Evolutionary conservation across 768 basidiomycete species (phyloP).

Genomic region (Boletus sensibilis): DNA sequence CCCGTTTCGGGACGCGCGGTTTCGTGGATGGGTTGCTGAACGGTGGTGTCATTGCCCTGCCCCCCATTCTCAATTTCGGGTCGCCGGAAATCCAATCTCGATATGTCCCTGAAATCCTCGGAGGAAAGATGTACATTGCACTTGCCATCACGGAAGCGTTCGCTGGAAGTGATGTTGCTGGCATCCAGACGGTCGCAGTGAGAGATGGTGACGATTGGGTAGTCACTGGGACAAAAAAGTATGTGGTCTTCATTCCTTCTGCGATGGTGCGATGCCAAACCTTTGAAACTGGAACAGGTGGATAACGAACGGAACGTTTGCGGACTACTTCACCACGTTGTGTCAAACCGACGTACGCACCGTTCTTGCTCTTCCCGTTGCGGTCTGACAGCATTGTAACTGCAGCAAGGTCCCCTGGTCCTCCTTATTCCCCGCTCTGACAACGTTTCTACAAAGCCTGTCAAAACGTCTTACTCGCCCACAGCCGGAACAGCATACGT

Average conservation of each 20-base stretch:
- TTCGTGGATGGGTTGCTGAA: constrained; percentile 86
- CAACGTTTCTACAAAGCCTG: constrained; percentile 77
- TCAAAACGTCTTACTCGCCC: constrained; percentile 91
- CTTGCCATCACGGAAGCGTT: constrained; percentile 94
- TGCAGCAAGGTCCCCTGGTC: constrained; percentile 68
- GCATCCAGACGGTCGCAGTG: constrained; percentile 81
- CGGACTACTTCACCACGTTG: constrained; percentile 81
- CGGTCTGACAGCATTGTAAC: constrained; percentile 4
- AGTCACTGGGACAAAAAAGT: constrained; percentile 94
- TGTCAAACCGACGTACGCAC: constrained; percentile 63
- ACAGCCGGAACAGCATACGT: constrained; percentile 90
- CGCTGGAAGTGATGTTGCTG: constrained; percentile 83
- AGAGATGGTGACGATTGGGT: constrained; percentile 86
- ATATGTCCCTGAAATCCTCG: constrained; percentile 71
- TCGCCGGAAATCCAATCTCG: constrained; percentile 66
- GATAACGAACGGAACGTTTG: constrained; percentile 87
- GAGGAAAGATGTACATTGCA: constrained; percentile 81
- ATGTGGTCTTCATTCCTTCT: constrained; percentile 12
- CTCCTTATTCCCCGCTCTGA: constrained; percentile 72
- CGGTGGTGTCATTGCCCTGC: constrained; percentile 82
- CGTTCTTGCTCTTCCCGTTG: not conserved
- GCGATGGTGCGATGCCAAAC: not conserved
- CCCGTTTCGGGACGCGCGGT: constrained; percentile 80
- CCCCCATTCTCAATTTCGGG: constrained; percentile 87
- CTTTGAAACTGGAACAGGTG: constrained; percentile 48